Conservation (phyloP, 139 green algal genomes). For the Trebouxia sp. region DNA sequence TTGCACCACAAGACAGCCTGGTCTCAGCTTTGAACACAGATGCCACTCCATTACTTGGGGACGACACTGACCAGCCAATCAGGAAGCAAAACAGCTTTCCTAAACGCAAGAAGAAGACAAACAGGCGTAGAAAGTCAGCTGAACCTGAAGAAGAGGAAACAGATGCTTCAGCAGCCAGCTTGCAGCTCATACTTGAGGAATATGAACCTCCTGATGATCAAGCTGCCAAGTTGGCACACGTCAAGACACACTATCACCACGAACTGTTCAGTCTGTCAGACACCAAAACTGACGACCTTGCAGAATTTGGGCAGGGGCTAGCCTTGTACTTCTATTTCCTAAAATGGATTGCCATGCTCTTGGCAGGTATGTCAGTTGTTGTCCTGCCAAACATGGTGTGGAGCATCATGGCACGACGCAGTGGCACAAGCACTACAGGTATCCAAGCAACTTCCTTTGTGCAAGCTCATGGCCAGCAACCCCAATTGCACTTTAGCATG, state of each 20-base stretch:
- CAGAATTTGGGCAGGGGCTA: conserved; percentile 42
- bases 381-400: conserved; percentile 38
- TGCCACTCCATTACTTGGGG: neutral
- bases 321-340: conserved; percentile 51
- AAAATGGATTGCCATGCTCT: conserved; percentile 36
- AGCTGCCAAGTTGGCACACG: conserved; percentile 1
- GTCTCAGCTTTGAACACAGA: neutral
- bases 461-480: neutral
- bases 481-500: too few species aligned
- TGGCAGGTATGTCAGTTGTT: conserved; percentile 28
- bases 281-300: conserved; percentile 38
- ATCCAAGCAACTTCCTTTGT: neutral
- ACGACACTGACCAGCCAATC: neutral
- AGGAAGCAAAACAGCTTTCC: neutral
- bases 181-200: neutral
- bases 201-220: conserved; percentile 11
- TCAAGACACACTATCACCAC: conserved; percentile 37
- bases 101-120: neutral
- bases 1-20: neutral
- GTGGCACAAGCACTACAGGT: conserved; percentile 7
- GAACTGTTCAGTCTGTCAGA: conserved; percentile 45
- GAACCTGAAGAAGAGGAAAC: neutral
- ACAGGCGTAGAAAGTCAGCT: neutral
- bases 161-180: neutral
- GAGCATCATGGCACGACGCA: conserved; percentile 3